Conservation (phyloP, 441 rosid genomes). For the Euphorbia schlechtendalii region DNA sequence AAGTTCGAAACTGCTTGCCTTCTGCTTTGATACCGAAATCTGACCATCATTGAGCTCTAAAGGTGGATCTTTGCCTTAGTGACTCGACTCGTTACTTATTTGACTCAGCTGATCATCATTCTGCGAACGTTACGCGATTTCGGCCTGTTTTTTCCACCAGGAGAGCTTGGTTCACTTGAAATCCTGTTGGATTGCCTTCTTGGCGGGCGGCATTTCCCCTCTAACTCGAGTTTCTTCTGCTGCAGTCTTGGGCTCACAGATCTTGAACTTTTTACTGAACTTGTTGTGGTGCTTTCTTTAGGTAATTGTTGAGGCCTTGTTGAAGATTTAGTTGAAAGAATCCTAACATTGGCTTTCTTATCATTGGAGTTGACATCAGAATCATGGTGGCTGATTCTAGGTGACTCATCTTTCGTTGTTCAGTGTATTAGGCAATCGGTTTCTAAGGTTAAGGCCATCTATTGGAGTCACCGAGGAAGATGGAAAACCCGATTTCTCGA, state of each 20-base stretch:
- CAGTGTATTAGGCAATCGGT: conserved; percentile 28
- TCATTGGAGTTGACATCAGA: conserved; percentile 32
- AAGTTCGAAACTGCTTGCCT: conserved; percentile 34
- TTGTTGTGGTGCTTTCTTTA: conserved; percentile 39
- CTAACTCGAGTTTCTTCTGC: conserved; percentile 57
- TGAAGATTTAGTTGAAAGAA: conserved; percentile 36
- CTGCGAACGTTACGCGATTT: conserved; percentile 36
- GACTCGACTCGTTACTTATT: conserved; percentile 49
- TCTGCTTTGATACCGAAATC: conserved; percentile 32
- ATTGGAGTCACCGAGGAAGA: conserved; percentile 49
- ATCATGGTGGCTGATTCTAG: conserved; percentile 33
- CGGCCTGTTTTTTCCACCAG: conserved; percentile 43
- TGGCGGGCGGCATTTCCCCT: conserved; percentile 63
- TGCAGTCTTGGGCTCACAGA: conserved; percentile 65
- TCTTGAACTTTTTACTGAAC: conserved; percentile 42
- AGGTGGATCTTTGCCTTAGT: conserved; percentile 48
- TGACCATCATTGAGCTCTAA: conserved; percentile 24
- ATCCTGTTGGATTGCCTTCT: conserved; percentile 45
- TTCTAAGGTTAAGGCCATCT: conserved; percentile 42
- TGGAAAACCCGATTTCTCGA: conserved; percentile 47
- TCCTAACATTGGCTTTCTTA: conserved; percentile 40
- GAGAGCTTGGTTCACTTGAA: conserved; percentile 37
- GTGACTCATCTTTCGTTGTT: conserved; percentile 35
- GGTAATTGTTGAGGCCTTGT: conserved; percentile 37
- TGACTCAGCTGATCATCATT: conserved; percentile 65